Evolutionary conservation across 2,329 filamentous ascomycete species (phyloP), one percentile per base, ranked within the genome.

Genomic region (Hymenoscyphus scutula): DNA sequence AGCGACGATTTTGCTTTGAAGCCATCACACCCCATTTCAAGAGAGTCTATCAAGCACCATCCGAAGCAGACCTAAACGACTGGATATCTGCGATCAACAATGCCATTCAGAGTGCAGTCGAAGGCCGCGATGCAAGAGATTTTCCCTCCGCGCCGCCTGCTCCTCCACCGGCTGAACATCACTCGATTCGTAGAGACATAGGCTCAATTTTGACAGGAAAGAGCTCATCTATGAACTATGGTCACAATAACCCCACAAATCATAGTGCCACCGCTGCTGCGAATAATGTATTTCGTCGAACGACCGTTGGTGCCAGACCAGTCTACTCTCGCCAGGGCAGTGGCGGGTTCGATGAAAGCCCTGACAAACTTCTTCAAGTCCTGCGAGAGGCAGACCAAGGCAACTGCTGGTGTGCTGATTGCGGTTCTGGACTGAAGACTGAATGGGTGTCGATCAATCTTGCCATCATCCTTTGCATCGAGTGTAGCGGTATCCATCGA

Each of bases 381-480:
- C 85, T 99, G 51, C 89, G 94, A 57, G 91, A 96, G 62, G 90
- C 89, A 57, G 95, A 99, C 72, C 90, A 96, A 71, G 93, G 92
- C 48, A 99, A 99, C 76, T 89, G 86, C 69, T 90, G 89, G 84
- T 99, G 95, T 74, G 95, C 95, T 17, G 95, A 99, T 75, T 99
- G 95, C 73, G 91, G 91, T 11, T 96, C 92, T 7, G 89, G 90
- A 37, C 85, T 88, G 72, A 98, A 97, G 78, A 93, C 97, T 25
- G 95, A 99, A 76, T 99, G 95, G 95, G 95, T 98, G 30, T 98
- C 95, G 0, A 97, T 99, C 77, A 99, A 99, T 72, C 82, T 99
- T 4, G 95, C 91, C 54, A 97, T 99, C 64, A 89, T 99, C 60
- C 84, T 99, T 23, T 99, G 95, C 78, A 97, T 97, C 74, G 94